Conservation (phyloP, 2,329 filamentous ascomycete genomes). For the Chlorencoelia australis region DNA sequence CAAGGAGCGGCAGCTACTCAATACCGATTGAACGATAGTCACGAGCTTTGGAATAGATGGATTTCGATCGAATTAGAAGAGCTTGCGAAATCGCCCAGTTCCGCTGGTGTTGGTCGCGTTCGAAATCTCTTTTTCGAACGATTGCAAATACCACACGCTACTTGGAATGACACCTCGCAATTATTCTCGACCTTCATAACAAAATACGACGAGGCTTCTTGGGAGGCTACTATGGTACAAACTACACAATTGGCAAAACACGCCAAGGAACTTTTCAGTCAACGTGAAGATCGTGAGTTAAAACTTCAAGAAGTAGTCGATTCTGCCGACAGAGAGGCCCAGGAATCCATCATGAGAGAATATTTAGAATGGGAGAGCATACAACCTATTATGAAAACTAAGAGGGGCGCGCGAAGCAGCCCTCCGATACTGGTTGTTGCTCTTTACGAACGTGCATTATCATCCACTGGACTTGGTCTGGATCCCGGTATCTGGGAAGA, state of each 20-base stretch:
- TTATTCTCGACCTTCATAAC: constrained; percentile 67
- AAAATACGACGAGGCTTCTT: constrained; percentile 58
- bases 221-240: constrained; percentile 64
- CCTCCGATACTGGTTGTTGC: constrained; percentile 45
- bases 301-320: constrained; percentile 50
- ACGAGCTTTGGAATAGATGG: constrained; percentile 72
- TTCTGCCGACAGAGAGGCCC: constrained; percentile 43
- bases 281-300: constrained; percentile 59
- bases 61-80: constrained; percentile 61
- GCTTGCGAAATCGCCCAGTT: constrained; percentile 44
- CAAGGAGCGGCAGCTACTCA: constrained; percentile 62
- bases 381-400: constrained; percentile 45
- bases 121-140: constrained; percentile 61
- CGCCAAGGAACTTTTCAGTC: constrained; percentile 52
- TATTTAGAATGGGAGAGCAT: constrained; percentile 82
- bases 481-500: constrained; percentile 76
- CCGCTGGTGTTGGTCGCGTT: constrained; percentile 52
- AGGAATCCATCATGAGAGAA: constrained; percentile 43
- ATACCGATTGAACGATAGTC: constrained; percentile 67
- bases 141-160: constrained; percentile 60
- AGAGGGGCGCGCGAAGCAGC: constrained; percentile 35
- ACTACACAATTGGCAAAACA: constrained; percentile 52
- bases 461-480: constrained; percentile 50
- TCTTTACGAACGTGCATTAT: constrained; percentile 73
- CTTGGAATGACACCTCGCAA: constrained; percentile 66